Conservation (phyloP, 2,329 filamentous ascomycete species). For the Aspergillus quadricinctus region DNA sequence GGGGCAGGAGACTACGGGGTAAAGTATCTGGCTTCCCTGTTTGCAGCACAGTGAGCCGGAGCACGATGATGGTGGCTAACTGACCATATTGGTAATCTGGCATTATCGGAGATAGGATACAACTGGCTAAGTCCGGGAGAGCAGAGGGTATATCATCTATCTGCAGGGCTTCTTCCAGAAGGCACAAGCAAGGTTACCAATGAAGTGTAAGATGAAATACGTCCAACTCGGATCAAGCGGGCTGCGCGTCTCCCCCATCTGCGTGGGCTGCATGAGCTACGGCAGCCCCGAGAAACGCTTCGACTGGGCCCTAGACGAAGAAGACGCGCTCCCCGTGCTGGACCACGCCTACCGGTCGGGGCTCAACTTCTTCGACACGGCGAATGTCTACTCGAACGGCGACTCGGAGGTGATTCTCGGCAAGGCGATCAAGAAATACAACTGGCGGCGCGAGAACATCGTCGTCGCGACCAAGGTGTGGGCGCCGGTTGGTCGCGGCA, state of each 20-base stretch:
- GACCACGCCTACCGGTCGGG: conserved; percentile 26
- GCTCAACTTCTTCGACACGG: conserved; percentile 30
- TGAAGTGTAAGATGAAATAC: conserved; percentile 16
- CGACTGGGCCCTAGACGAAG: conserved; percentile 21
- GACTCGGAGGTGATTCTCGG: conserved; percentile 50
- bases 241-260: conserved; percentile 21
- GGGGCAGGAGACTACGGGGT: too few relatives aligned
- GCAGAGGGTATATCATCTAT: not conserved
- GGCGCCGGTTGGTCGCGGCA: conserved; percentile 32
- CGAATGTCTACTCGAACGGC: conserved; percentile 53
- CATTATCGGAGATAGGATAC: not conserved
- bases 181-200: not conserved
- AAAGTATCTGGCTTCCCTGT: not conserved
- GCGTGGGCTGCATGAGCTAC: conserved; percentile 25
- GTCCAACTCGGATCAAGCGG: conserved; percentile 22
- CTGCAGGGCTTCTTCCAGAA: not conserved
- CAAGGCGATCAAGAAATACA: conserved; percentile 57
- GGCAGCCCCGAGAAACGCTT: conserved; percentile 16
- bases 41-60: not conserved
- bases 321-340: conserved; percentile 24
- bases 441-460: conserved; percentile 54
- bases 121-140: not conserved
- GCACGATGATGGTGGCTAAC: not conserved
- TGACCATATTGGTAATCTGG: too few relatives aligned
- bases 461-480: conserved; percentile 57